A percentile compares a stretch with the other conserved stretches of the same genome.
phyloP scores from a whole-genome alignment of 23 red algal species.

The Rhodosorus marinus region DNA sequence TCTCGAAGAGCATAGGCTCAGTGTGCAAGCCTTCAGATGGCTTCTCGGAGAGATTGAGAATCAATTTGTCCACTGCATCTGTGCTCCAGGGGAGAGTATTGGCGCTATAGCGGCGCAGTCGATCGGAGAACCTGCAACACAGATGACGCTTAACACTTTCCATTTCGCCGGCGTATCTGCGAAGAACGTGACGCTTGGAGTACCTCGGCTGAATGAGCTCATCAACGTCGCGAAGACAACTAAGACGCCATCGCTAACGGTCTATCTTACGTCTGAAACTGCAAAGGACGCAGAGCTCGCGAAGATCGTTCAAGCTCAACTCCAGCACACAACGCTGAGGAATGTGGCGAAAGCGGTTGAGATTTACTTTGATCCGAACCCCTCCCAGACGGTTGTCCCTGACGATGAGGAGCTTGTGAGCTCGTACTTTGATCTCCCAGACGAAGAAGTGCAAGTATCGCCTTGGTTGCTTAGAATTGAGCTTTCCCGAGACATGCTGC shows the following conservation, averaged over 20 bases:
- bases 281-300: slow-evolving; percentile 51
- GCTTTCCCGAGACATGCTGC: slow-evolving; percentile 55
- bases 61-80: slow-evolving; percentile 46
- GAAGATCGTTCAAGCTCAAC: slow-evolving; percentile 65
- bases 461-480: slow-evolving; percentile 79
- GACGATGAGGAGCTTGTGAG: slow-evolving; percentile 73
- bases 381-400: slow-evolving; percentile 46
- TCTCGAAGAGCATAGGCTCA: slow-evolving; percentile 55
- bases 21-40: slow-evolving; percentile 67
- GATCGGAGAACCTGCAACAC: slow-evolving; percentile 93
- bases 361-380: slow-evolving; percentile 92
- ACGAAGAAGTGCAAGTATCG: slow-evolving; percentile 33
- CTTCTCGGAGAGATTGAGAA: slow-evolving; percentile 81
- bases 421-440: slow-evolving; percentile 48
- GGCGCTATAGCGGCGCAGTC: slow-evolving; percentile 90
- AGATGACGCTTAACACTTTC: slow-evolving; percentile 99
- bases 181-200: slow-evolving; percentile 98
- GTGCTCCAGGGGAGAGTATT: slow-evolving; percentile 87
- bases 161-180: slow-evolving; percentile 97
- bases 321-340: slow-evolving; percentile 74
- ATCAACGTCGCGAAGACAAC: slow-evolving; percentile 88
- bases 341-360: slow-evolving; percentile 73
- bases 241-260: slow-evolving; percentile 95
- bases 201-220: slow-evolving; percentile 90
- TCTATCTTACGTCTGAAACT: slow-evolving; percentile 53